Conservation (phyloP, 2,329 filamentous ascomycete species). For the Lasiodiplodia citricola region DNA sequence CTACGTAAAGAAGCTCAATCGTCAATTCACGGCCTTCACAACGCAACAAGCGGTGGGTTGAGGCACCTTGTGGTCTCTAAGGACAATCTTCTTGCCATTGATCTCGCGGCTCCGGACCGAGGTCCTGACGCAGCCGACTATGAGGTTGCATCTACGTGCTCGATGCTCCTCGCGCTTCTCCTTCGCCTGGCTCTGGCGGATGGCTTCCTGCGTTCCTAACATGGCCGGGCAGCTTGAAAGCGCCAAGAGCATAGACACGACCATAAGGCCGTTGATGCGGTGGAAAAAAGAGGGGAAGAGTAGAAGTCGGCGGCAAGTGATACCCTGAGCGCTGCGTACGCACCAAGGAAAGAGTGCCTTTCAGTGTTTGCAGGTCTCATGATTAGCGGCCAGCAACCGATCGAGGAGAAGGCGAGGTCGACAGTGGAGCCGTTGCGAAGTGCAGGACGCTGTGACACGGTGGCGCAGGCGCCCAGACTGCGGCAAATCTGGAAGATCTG, state of each 20-base stretch:
- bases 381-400: not conserved
- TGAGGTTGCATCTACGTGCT: constrained; percentile 55
- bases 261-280: constrained; percentile 40
- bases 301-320: not conserved
- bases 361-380: constrained; percentile 9
- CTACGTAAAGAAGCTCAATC: not conserved
- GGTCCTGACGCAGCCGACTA: constrained; percentile 53
- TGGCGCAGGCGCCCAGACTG: not conserved
- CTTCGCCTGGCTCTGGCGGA: constrained; percentile 57
- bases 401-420: not conserved
- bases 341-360: constrained; percentile 1
- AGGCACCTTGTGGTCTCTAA: constrained; percentile 44
- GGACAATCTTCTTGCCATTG: constrained; percentile 51
- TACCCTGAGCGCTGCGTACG: constrained; percentile 3
- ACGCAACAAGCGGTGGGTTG: not conserved
- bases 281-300: constrained; percentile 1
- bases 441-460: constrained; percentile 7
- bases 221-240: constrained; percentile 52
- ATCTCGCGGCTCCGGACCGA: constrained; percentile 52
- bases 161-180: constrained; percentile 58
- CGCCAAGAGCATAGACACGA: constrained; percentile 50
- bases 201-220: constrained; percentile 56
- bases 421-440: not conserved
- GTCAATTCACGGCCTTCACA: not conserved
- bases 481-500: constrained; percentile 6